Base-by-base conservation (phyloP, 2,329 filamentous ascomycete species). In the Chaetomiaceae sp. region DNA sequence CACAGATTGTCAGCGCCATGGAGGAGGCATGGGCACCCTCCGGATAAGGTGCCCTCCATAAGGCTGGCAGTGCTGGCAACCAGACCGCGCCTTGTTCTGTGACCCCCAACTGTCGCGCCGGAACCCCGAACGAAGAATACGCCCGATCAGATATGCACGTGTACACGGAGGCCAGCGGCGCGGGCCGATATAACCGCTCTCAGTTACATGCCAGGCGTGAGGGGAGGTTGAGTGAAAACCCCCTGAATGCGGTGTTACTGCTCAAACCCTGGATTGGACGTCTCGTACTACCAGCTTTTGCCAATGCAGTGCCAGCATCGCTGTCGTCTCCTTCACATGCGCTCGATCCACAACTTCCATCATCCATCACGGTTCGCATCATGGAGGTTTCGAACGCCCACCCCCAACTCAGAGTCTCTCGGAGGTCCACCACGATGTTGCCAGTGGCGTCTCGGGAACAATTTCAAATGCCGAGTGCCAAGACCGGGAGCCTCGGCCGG, bases 151-250 rank as follows among this genome's bases (percentile, higher is more conserved):
- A 4, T 23, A n/a, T n/a, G n/a, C n/a, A n/a, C n/a, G n/a, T n/a
- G n/a, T n/a, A 27, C 33, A n/a, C 17, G 8, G 23, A 19, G 5
- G 9, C 40, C 40, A 45, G 31, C 33, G 48, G 48, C 23, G 40
- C 33, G 48, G 48, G 48, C 40, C 48, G 48, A 23, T 31, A 51
- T 42, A 45, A 38, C 40, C 40, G 40, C 25, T 34, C 31, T 17
- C 7, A 14, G 7, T 6, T 19, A 9, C 14, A 15, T 19, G 15
- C 6, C 39, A 12, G 25, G 8, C 14, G 3, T 9, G 27, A 31
- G 27, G 27, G 14, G 27, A 12, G 9, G 3, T 31, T 31, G 27
- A 11, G 9, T 31, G 27, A 12, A 31, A 12, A 3, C 9, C 9
- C 8, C 27, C 27, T 31, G 27, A 31, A 3, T 31, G 27, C 9